A percentile compares a stretch with the other conserved stretches of the same genome.
Evolutionary conservation across 2,329 filamentous ascomycete species (phyloP).

Genomic region (Plenodomus tracheiphilus): DNA sequence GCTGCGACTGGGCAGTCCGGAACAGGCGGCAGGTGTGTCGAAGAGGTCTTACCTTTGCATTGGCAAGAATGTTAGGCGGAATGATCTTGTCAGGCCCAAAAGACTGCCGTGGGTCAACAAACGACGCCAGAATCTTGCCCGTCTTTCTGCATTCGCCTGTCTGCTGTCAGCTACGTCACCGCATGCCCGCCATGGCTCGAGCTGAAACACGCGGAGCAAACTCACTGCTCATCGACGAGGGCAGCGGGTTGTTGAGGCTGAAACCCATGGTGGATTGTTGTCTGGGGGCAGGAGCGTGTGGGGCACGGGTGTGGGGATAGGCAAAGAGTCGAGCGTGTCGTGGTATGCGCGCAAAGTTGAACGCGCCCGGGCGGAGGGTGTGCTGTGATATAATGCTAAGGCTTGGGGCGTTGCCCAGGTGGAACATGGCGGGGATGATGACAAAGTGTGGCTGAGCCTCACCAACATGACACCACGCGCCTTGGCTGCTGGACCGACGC

Average conservation of each 20-base stretch:
- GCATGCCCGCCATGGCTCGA: too few species aligned
- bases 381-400: too few species aligned
- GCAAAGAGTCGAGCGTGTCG: not conserved
- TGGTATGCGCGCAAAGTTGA: not conserved
- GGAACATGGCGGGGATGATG: conserved; percentile 2
- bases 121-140: conserved; percentile 91
- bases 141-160: conserved; percentile 97
- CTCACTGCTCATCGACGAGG: conserved; percentile 57
- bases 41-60: conserved; percentile 72
- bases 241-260: conserved; percentile 59
- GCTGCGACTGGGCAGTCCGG: too few species aligned
- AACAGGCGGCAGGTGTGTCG: conserved; percentile 4
- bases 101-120: conserved; percentile 88
- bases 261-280: conserved; percentile 44
- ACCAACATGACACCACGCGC: not conserved
- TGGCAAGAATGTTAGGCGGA: conserved; percentile 82
- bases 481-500: not conserved
- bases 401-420: not conserved
- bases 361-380: not conserved
- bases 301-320: not conserved
- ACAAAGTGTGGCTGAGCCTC: conserved; percentile 2
- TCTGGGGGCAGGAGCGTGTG: not conserved
- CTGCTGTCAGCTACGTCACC: conserved; percentile 42
- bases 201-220: conserved; percentile 18
- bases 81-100: conserved; percentile 98